phyloP scores from a whole-genome alignment of 192 early-diverging fungal genomes.

The Backusella liffmaniae region DNA sequence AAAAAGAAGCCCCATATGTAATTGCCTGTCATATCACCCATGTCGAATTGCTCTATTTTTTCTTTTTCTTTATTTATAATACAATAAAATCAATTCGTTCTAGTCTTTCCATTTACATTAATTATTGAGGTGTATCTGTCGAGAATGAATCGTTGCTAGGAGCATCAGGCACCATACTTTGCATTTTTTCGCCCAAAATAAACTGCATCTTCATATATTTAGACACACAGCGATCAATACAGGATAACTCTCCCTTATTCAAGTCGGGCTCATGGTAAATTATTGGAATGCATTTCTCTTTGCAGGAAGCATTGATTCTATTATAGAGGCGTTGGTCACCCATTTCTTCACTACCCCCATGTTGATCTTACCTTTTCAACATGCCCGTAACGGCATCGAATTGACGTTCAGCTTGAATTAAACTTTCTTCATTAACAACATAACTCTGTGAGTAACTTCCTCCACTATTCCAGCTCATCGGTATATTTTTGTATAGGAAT shows the following conservation, averaged over 20 bases:
- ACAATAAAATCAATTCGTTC: neutral
- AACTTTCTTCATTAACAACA: constrained; percentile 30
- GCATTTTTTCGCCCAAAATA: constrained; percentile 72
- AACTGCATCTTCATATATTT: constrained; percentile 87
- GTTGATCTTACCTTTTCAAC: constrained; percentile 24
- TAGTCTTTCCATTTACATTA: neutral
- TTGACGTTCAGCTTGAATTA: constrained; percentile 29
- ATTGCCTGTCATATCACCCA: neutral
- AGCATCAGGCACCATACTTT: constrained; percentile 39
- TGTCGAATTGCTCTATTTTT: neutral
- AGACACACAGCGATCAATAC: constrained; percentile 84
- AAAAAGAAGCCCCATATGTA: neutral
- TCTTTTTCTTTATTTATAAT: neutral
- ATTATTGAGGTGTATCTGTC: constrained; percentile 7
- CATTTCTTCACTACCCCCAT: neutral
- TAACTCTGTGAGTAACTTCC: constrained; percentile 29
- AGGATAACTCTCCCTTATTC: constrained; percentile 90
- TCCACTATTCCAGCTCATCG: constrained; percentile 18
- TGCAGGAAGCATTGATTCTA: constrained; percentile 77
- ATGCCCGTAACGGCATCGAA: constrained; percentile 31
- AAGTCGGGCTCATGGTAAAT: constrained; percentile 79
- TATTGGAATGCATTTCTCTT: constrained; percentile 81
- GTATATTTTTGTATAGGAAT: neutral
- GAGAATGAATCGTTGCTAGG: neutral
- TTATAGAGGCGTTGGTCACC: no score